Percentiles rank a stretch among this genome's conserved stretches.
These are phyloP conservation scores for Nasturtium officinale DNA, from an alignment of 345 rosid genomes.

Conservation along the genomic window DNA sequence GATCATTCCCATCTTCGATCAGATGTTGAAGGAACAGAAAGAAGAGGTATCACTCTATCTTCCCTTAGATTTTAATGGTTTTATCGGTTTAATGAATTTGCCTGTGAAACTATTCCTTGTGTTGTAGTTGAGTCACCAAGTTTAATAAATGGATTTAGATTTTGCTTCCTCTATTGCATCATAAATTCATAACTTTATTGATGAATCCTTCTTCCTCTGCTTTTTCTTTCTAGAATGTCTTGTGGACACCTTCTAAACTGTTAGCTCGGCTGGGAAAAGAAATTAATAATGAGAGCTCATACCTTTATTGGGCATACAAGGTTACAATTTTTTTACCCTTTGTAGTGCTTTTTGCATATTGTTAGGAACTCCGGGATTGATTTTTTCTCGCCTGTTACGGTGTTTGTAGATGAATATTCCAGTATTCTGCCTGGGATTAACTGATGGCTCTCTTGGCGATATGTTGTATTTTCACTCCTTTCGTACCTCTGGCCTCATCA, in stretches of 20 bases:
- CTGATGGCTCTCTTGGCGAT: slow-evolving; percentile 97
- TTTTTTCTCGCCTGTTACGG: not conserved
- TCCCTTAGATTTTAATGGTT: not conserved
- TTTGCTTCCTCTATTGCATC: slow-evolving; percentile 8
- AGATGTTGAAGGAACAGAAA: slow-evolving; percentile 86
- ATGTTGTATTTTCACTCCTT: slow-evolving; percentile 92
- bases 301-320: slow-evolving; percentile 96
- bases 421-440: slow-evolving; percentile 88
- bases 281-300: slow-evolving; percentile 80
- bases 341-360: not conserved
- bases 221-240: slow-evolving; percentile 51
- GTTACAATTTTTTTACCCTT: slow-evolving; percentile 33
- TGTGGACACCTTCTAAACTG: slow-evolving; percentile 90
- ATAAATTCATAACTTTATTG: not conserved
- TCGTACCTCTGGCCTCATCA: slow-evolving; percentile 57
- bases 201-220: not conserved
- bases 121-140: not conserved
- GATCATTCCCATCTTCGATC: slow-evolving; percentile 87
- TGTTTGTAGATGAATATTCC: slow-evolving; percentile 80
- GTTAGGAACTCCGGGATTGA: not conserved
- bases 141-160: slow-evolving; percentile 1
- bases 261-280: slow-evolving; percentile 85
- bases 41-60: slow-evolving; percentile 59
- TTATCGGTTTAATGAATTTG: not conserved
- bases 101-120: not conserved